Base-by-base conservation (phyloP, 1,284 basidiomycete species). In the Leccinum angustisporum region DNA sequence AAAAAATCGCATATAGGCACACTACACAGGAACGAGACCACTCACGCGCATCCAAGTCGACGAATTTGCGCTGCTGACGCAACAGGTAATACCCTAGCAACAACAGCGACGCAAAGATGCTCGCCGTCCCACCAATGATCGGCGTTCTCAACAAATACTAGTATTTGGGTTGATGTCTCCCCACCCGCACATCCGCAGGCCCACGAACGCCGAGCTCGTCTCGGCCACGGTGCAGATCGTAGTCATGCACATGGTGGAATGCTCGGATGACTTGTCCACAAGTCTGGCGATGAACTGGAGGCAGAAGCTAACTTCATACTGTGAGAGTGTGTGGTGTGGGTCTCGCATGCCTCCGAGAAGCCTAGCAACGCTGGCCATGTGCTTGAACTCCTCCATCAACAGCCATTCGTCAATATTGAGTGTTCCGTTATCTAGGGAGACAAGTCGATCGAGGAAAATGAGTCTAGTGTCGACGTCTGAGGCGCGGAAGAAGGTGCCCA, bases 131-230 rank as follows among this genome's bases (percentile, higher is more conserved):
- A 52, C 86, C 86, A 59, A 97, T 87, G 61, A 97, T 73, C 0
- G 96, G 95, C 36, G 93, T 97, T 8, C 96, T 97, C 64, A 98
- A 80, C 21, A 99, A 81, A 76, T 36, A 14, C 34, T 98, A 98
- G 75, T 94, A 98, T 78, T 99, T 98, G 71, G 87, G 83, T 73
- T 94, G 91, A 11, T 72, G 69, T 97, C 92, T 4, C 88, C 90
- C 97, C 97, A 99, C 3, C 95, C 95, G 70, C 97, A 98, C 97
- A 99, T 99, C 31, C 97, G 84, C 75, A 96, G 79, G 56, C 95
- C 95, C 40, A 43, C 64, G 48, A 67, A 62, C 14, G 59, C 67
- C 55, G 55, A 25, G 59, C 54, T 61, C 50, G 57, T 60, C 59
- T 71, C 69, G 46, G 63, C 64, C 1, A 58, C 63, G 21, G 63